Base-by-base conservation (phyloP, 2,329 filamentous ascomycete genomes). In the Beauveria varroae region DNA sequence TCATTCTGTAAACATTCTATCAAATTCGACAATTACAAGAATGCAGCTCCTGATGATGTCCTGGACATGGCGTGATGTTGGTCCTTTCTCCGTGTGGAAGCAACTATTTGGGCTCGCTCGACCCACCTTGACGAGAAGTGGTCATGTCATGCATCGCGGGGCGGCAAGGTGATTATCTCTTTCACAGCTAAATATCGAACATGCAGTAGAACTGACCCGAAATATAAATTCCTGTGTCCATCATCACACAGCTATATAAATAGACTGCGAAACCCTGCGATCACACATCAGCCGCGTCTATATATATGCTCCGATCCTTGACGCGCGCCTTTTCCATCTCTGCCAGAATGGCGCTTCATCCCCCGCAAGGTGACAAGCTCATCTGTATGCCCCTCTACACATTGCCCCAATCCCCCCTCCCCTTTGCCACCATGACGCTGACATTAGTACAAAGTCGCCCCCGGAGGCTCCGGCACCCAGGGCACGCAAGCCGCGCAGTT, bases 401-500 rank as follows among this genome's bases (percentile, higher is more conserved):
- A 44, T 40, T 16, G 14, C 16, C 46, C 49, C 41, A n/a, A n/a
- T 55, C n/a, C 18, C 41, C 28, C 20, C 46, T 12, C 26, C 22
- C 52, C 53, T 24, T 43, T 59, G 5, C 40, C 24, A 9, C 30
- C 12, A 14, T 34, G 1, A 34, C 12, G 30, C 30, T 34, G 30
- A 34, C 10, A 14, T 34, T 1, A 34, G 28, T 8, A 30, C 9
- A 12, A 22, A 59, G 84, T 90, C 74, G 87, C 88, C 6, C 87
- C 88, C 4, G 84, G 85, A 49, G 84, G 81, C 43, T 76, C 79
- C 65, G 75, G 83, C 64, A 74, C 78, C 57, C 77, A 83, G 58
- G 77, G 79, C 44, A 22, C 43, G 1, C 89, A 89, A 72, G 91
- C 91, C 12, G 85, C 84, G 26, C 91, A 96, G 73, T 96, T 93